Evolutionary conservation across 2,329 filamentous ascomycete genomes (phyloP).

Genomic region (Calcarisporium arbuscula): DNA sequence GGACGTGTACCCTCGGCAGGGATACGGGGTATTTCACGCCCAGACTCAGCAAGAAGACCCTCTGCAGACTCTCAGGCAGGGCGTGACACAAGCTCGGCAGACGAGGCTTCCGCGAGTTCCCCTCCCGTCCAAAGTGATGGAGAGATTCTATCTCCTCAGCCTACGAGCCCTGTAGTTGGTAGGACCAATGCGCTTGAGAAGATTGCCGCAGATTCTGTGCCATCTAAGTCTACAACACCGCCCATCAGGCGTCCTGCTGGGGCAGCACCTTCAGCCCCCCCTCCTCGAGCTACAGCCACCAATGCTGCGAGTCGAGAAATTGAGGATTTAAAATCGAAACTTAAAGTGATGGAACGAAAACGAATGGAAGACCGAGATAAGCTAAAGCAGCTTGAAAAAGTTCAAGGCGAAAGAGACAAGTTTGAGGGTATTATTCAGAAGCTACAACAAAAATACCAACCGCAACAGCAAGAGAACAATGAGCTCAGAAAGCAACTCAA

Average conservation of each 20-base stretch:
- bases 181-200: constrained; percentile 47
- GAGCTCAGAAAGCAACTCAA: constrained; percentile 73
- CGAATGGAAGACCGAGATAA: constrained; percentile 79
- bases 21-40: constrained; percentile 28
- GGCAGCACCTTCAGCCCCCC: constrained; percentile 18
- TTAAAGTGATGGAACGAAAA: constrained; percentile 84
- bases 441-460: constrained; percentile 80
- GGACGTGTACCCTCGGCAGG: constrained; percentile 33
- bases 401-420: constrained; percentile 70
- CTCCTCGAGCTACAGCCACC: constrained; percentile 35
- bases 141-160: constrained; percentile 42
- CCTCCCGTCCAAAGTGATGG: constrained; percentile 46
- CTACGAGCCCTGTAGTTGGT: constrained; percentile 44
- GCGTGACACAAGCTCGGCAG: constrained; percentile 31
- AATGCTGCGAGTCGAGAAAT: constrained; percentile 59
- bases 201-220: constrained; percentile 34
- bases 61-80: constrained; percentile 42
- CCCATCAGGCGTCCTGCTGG: constrained; percentile 22
- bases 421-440: constrained; percentile 85
- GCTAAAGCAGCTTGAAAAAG: constrained; percentile 68
- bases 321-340: constrained; percentile 82
- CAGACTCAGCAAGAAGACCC: constrained; percentile 33
- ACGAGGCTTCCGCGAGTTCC: constrained; percentile 29
- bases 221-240: constrained; percentile 23
- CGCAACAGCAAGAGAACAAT: constrained; percentile 71